Evolutionary conservation across 352 stramenopile genomes (phyloP).

Genomic region (Globisporangium camurandrum): DNA sequence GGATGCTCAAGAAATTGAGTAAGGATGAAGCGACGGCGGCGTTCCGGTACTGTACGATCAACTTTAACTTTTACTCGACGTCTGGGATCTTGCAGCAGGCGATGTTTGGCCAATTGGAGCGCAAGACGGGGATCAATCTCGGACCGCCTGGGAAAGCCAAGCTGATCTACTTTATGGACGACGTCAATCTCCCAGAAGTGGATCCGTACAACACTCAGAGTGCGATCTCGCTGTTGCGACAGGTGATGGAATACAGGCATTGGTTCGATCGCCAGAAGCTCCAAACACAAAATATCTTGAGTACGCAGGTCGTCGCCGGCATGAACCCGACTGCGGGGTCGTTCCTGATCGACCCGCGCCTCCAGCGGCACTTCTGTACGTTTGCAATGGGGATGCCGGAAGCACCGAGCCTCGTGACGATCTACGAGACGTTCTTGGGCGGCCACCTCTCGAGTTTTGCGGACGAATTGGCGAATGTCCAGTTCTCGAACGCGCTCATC

Average conservation of each 20-base stretch:
- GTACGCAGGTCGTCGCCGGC: constrained; percentile 91
- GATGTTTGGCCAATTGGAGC: constrained; percentile 91
- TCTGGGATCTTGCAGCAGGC: constrained; percentile 89
- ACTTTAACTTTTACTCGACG: constrained; percentile 98
- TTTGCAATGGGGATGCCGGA: constrained; percentile 95
- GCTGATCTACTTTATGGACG: constrained; percentile 96
- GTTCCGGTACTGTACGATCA: constrained; percentile 90
- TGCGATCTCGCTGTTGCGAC: constrained; percentile 90
- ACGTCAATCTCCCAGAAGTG: constrained; percentile 94
- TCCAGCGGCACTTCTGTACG: constrained; percentile 94
- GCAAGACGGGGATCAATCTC: constrained; percentile 92
- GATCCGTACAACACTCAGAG: constrained; percentile 95
- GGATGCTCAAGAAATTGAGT: constrained; percentile 91
- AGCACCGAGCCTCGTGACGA: constrained; percentile 90
- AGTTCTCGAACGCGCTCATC: constrained; percentile 88
- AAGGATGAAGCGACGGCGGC: constrained; percentile 74
- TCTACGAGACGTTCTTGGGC: constrained; percentile 95
- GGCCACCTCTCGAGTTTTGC: constrained; percentile 89
- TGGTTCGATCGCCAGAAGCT: constrained; percentile 92
- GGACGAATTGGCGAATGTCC: constrained; percentile 82
- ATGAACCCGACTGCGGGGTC: constrained; percentile 96
- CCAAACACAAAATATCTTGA: constrained; percentile 91
- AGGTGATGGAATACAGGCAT: constrained; percentile 95
- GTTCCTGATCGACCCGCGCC: constrained; percentile 90
- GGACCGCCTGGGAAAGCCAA: constrained; percentile 89